Conservation (phyloP, 2,329 filamentous ascomycete species). For the Fusarium domesticum region DNA sequence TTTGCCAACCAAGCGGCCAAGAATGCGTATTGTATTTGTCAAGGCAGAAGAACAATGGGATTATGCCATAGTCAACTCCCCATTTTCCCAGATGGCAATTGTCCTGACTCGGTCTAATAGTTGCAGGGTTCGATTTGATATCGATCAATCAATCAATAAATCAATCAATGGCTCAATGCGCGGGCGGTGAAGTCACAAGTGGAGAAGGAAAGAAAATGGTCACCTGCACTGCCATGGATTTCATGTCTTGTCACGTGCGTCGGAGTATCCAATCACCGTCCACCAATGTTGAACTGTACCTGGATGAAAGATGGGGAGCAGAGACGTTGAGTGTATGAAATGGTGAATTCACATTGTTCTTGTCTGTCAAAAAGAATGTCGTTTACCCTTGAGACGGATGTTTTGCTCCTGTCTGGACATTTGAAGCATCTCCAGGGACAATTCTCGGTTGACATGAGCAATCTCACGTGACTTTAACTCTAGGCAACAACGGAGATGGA, state of each 20-base stretch:
- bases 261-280: background rate
- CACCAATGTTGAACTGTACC: background rate
- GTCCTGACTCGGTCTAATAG: background rate
- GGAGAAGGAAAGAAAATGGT: slow-evolving; percentile 24
- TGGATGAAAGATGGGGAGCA: background rate
- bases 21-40: too few species aligned
- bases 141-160: background rate
- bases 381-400: background rate
- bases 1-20: too few species aligned
- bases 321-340: background rate
- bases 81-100: background rate
- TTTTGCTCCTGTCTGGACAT: background rate
- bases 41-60: background rate
- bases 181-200: slow-evolving; percentile 21
- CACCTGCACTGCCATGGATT: slow-evolving; percentile 28
- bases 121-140: background rate
- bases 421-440: too few species aligned
- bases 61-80: background rate
- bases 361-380: background rate
- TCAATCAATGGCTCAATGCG: background rate
- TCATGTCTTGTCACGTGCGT: slow-evolving; percentile 25
- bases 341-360: background rate
- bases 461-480: background rate
- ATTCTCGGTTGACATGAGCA: too few species aligned
- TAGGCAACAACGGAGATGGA: background rate